Evolutionary conservation across 1,284 basidiomycete species (phyloP), one percentile per base, ranked within the genome.

Genomic region (Phellopilus nigrolimitatus): DNA sequence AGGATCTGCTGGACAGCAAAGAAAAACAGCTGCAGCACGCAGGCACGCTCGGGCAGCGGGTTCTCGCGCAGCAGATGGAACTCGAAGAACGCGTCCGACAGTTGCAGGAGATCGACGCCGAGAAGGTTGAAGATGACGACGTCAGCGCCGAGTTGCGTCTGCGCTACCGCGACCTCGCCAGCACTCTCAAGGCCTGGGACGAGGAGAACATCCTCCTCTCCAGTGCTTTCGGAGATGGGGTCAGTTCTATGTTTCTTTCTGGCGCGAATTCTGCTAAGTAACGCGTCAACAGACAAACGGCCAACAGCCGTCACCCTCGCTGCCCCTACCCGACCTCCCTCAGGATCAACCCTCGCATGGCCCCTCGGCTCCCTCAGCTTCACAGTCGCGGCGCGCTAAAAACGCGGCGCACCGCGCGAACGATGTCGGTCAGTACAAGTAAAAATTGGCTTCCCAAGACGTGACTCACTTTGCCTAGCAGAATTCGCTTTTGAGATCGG

Each of bases 401-500:
- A 91, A 91, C 62, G 88, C 88, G 25, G 87, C 86, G 47, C 88
- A 90, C 68, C 76, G 88, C 56, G 84, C 86, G 47, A 84, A 90
- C 64, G 87, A 91, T 63, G 87, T 89, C 60, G 87, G 87, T 88
- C 57, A 62, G 87, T 79, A 27, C 27, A 17, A 33, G 38, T 13
- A 27, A 28, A 2, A 12, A 17, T 44, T 13, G 22, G n/a, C 30
- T 21, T 12, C 17, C 34, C 42, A 44, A 21, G 33, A n/a, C 33
- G n/a, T 38, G 36, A 10, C 47, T 42, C 47, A 4, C 56, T 54
- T 59, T 52, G 53, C 53, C 49, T 54, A 28, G 24, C 60, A 90
- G 94, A 95, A 73, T 95, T 97, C 62, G 94, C 93, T 27, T 93
- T 95, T 60, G 93, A 97, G 71, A 97, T 97, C 53, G 93, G 94